Conservation (phyloP, 192 early-diverging fungal species). For the Gigaspora rosea region DNA sequence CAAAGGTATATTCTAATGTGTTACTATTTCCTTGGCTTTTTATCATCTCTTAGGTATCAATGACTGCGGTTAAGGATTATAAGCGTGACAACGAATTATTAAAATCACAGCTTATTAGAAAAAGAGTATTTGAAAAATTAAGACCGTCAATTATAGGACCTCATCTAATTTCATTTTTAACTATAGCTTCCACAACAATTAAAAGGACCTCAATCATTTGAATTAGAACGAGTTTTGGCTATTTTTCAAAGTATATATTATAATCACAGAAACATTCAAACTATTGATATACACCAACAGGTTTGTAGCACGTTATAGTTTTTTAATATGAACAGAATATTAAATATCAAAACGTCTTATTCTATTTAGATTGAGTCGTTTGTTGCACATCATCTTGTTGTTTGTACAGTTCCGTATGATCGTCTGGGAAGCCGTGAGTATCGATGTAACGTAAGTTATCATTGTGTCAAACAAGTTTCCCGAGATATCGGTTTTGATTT, state of each 20-base stretch:
- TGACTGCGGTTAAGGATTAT: too few species aligned
- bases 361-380: not conserved
- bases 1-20: too few species aligned
- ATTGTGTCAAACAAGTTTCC: conserved; percentile 10
- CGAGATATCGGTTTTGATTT: conserved; percentile 1
- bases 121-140: not conserved
- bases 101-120: not conserved
- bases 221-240: not conserved
- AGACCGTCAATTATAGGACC: not conserved
- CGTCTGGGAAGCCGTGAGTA: not conserved
- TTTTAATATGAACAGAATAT: not conserved
- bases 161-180: not conserved
- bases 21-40: too few species aligned
- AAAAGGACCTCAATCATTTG: not conserved
- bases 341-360: not conserved
- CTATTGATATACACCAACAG: not conserved
- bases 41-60: too few species aligned
- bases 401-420: not conserved
- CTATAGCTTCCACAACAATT: not conserved
- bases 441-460: conserved; percentile 3
- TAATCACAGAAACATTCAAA: not conserved
- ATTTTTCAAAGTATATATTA: conserved; percentile 4
- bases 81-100: too few species aligned
- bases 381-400: not conserved
- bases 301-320: not conserved